Evolutionary conservation across 805 yeast genomes (phyloP), one percentile per base, ranked within the genome.

Genomic region (Candida manassasensis): DNA sequence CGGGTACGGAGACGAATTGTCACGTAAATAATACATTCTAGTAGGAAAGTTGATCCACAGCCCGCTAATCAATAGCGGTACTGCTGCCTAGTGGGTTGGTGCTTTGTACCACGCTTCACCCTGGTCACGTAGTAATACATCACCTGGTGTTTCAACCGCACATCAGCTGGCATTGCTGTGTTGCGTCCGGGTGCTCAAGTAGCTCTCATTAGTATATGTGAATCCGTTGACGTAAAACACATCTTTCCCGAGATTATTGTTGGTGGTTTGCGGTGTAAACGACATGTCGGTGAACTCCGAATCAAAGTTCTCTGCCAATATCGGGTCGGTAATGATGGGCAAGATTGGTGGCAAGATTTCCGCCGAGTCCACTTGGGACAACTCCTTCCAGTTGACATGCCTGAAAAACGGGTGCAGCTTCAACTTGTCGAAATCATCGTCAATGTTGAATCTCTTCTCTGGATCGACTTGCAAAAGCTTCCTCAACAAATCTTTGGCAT

Each of bases 291-390:
- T 67, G 41, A 67, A 67, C 44, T 67, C 69, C 27, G 49, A 50
- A 37, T 67, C 67, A 37, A 67, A 67, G 44, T 67, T 67, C 37
- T 67, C 73, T 3, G 73, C 73, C 42, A 67, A 53, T 1, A 61
- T 52, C 0, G 72, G 70, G 36, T 67, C 68, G 6, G 71, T 63
- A 15, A 67, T 66, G 6, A 65, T 53, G 3, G 73, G 73, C 27
- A 63, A 43, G 24, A 67, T 65, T 1, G 73, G 73, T 4, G 73
- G 73, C 17, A 59, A 36, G 8, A 39, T 28, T 12, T 42, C 47
- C 8, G 37, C 43, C 15, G 21, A 11, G 8, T 31, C 32, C 36
- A 53, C 51, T 28, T 46, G 36, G 33, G 56, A 62, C 34, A 65
- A 49, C 6, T 53, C 55, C 4, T 48, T 36, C 73, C 73, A 67